These are phyloP conservation scores for Alternaria sp. DNA, from an alignment of 2,329 filamentous ascomycete genomes.

Conservation along the genomic window DNA sequence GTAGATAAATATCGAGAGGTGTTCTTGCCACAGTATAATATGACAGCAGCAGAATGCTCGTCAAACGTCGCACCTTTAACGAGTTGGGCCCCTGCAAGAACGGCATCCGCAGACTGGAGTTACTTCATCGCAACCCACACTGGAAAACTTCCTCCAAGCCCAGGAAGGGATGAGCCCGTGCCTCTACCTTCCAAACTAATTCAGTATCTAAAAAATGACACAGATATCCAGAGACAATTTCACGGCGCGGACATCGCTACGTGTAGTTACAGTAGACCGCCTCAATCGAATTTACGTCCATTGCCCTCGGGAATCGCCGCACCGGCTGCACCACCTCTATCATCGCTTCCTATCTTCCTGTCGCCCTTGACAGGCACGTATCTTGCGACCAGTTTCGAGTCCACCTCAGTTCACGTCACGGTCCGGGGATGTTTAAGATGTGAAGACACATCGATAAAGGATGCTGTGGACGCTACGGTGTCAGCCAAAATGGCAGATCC, in stretches of 20 bases:
- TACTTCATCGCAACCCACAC: constrained; percentile 35
- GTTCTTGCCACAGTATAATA: background rate
- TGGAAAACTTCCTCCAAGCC: constrained; percentile 2
- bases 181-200: constrained; percentile 30
- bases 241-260: constrained; percentile 38
- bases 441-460: background rate
- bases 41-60: constrained; percentile 8
- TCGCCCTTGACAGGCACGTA: constrained; percentile 28
- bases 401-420: constrained; percentile 37
- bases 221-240: constrained; percentile 26
- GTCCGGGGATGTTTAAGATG: constrained; percentile 35
- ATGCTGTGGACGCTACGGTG: background rate
- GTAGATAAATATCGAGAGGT: constrained; percentile 15
- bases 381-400: constrained; percentile 31
- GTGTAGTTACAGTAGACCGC: constrained; percentile 21
- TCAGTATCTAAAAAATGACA: constrained; percentile 29
- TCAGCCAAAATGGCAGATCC: background rate
- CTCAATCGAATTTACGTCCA: background rate
- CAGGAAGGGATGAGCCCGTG: constrained; percentile 3
- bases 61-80: constrained; percentile 16
- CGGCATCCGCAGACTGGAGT: constrained; percentile 26
- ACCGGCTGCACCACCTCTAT: background rate
- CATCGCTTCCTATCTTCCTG: background rate
- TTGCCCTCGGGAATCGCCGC: background rate
- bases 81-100: constrained; percentile 25